Evolutionary conservation across 2,329 filamentous ascomycete genomes (phyloP), one percentile per base, ranked within the genome.

Genomic region (Dactylonectria estremocensis): DNA sequence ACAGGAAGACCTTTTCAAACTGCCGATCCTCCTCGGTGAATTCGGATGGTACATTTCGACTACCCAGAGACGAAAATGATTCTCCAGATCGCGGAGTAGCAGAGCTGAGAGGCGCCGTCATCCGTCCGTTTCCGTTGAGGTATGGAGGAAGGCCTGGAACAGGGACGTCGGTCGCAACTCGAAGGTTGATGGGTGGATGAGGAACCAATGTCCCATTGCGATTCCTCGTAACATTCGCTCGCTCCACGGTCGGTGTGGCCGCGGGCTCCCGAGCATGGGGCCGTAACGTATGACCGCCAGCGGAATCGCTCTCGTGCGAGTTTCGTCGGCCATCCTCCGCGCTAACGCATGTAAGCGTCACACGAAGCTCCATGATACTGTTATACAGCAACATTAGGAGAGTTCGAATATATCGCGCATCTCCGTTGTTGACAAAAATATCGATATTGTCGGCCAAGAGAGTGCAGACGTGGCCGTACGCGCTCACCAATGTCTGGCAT

Each of bases 71-170:
- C 2, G 85, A 87, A 77, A 96, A 97, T 0, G 93, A 94, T 75
- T 97, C 94, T 49, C 92, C 93, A 8, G 94, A 97, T 24, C 93
- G 90, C 52, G 94, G 94, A 1, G 94, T 97, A n/a, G 87, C 87
- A 70, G 82, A 90, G 62, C 79, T 87, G 79, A 86, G 82, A 3
- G 85, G 86, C 2, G 86, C 85, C 31, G 86, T 86, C 22, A 13
- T 11, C 11, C 89, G 85, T 14, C 83, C 76, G 24, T 72, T 77
- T 35, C 86, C 85, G 66, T 88, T 88, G 61, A 87, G 77, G 57
- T 85, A 87, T 0, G 85, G 81, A 35, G 81, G 74, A 28, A 83
- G 79, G n/a, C 72, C 61, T 11, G 77, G 76, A 13, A 77, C 66
- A 5, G 84, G 80, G 8, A 88, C 83, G 69, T 90, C 88, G 0